Conservation (phyloP, 140 eudicot genomes). For the Senecio squalidus region DNA sequence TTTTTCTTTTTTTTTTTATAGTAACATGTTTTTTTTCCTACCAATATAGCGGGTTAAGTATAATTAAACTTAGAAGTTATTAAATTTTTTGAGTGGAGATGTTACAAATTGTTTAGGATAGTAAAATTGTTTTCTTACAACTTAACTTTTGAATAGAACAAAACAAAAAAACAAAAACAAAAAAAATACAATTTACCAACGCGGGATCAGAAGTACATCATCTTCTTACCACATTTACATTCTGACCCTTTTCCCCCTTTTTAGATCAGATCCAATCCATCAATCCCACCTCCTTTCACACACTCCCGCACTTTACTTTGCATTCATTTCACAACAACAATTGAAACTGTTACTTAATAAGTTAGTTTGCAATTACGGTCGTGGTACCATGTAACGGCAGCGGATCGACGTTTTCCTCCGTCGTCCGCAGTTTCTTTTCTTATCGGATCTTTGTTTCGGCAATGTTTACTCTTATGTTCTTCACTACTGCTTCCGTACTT, state of each 20-base stretch:
- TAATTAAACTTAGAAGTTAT: too few species aligned
- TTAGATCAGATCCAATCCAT: conserved; percentile 8
- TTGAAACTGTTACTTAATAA: too few species aligned
- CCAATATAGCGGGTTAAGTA: too few species aligned
- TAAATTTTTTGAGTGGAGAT: too few species aligned
- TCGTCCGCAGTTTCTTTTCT: conserved; percentile 55
- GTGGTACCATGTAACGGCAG: conserved; percentile 42
- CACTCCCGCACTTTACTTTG: neutral
- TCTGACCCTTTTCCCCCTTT: neutral
- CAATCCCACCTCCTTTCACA: neutral
- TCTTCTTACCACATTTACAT: neutral
- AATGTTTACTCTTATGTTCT: conserved; percentile 58
- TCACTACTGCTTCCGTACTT: conserved; percentile 64
- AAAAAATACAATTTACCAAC: neutral
- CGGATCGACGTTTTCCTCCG: conserved; percentile 42
- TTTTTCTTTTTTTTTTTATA: too few species aligned
- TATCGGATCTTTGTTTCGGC: conserved; percentile 75
- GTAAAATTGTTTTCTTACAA: too few species aligned
- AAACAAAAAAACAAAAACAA: too few species aligned
- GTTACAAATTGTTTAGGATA: too few species aligned
- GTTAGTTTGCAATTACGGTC: conserved; percentile 27
- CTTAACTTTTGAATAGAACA: too few species aligned
- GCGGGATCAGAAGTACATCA: neutral
- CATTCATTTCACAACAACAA: neutral
- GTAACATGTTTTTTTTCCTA: too few species aligned